Evolutionary conservation across 441 rosid genomes (phyloP), one percentile per base, ranked within the genome.

Genomic region (Pelargonium citronellum): DNA sequence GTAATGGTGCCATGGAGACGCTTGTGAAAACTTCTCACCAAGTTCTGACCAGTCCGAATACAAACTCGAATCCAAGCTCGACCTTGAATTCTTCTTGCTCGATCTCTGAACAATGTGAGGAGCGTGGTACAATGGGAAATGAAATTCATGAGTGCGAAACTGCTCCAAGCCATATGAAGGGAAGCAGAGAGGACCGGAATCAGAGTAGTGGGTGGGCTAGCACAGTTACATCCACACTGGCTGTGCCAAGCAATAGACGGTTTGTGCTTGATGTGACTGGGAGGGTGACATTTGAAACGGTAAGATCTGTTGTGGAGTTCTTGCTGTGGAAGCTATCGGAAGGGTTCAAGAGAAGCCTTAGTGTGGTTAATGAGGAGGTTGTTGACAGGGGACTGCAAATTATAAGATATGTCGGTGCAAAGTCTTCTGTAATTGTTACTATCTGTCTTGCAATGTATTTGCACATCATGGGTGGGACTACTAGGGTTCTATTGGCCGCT

Each of bases 261-360:
- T 79, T 87, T 16, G 83, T 87, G 61, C 87, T 89, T 74, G 95
- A 90, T 75, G 43, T 92, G 69, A 87, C 87, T 6, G 94, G 94
- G 68, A 79, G 75, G 64, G 78, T 86, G 43, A 82, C 92, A 64
- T 89, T 84, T 66, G 94, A 89, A 76, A 84, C 90, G 16, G 90
- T 91, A 16, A 80, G 87, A 74, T 88, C 94, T 47, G 71, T 88
- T 64, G 78, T 89, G 61, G 90, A 87, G 67, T 78, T 86, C 49
- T 57, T 81, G 70, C 51, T 85, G 60, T 90, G 84, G 80, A 91
- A 74, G 67, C 34, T 84, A 8, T 69, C 69, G 67, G 79, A 78
- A 71, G 86, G 82, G 46, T 69, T 84, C 67, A 74, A 67, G 64
- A 83, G 67, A 43, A 77, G 84, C 61, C 84, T 76, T 22, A 76